Conservation (phyloP, 345 rosid genomes). For the Lepidium aucheri region DNA sequence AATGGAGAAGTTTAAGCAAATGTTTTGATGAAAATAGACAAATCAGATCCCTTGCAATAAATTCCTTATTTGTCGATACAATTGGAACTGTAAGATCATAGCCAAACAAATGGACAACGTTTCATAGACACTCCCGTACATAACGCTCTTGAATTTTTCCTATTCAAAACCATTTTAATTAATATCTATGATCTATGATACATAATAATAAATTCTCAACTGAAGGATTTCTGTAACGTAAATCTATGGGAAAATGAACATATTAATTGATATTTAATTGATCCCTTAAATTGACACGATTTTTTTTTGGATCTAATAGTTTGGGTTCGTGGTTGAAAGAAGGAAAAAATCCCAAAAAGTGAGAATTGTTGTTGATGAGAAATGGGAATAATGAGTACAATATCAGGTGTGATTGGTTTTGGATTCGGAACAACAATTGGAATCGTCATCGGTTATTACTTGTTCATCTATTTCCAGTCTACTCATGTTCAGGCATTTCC, state of each 20-base stretch:
- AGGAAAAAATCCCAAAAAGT: constrained; percentile 1
- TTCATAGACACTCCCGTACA: constrained; percentile 30
- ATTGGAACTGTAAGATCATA: background rate
- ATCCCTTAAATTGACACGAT: background rate
- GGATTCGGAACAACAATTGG: constrained; percentile 80
- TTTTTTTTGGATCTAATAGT: background rate
- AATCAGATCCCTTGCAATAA: background rate
- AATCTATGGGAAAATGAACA: constrained; percentile 14
- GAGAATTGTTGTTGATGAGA: constrained; percentile 16
- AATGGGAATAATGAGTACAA: constrained; percentile 61
- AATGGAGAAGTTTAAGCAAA: constrained; percentile 4
- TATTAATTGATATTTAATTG: constrained; percentile 2
- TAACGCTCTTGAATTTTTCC: constrained; percentile 38
- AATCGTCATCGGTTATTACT: constrained; percentile 55
- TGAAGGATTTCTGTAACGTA: constrained; percentile 24
- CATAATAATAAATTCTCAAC: background rate
- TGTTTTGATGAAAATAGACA: background rate
- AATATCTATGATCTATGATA: no score
- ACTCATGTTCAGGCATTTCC: constrained; percentile 58
- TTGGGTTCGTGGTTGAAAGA: background rate
- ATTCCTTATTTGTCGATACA: background rate
- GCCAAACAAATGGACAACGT: constrained; percentile 33
- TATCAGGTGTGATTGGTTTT: constrained; percentile 61
- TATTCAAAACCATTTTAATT: constrained; percentile 16
- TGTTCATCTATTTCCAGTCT: constrained; percentile 67